Base-by-base conservation (phyloP, 2,329 filamentous ascomycete genomes). In the Colletotrichum limetticola region DNA sequence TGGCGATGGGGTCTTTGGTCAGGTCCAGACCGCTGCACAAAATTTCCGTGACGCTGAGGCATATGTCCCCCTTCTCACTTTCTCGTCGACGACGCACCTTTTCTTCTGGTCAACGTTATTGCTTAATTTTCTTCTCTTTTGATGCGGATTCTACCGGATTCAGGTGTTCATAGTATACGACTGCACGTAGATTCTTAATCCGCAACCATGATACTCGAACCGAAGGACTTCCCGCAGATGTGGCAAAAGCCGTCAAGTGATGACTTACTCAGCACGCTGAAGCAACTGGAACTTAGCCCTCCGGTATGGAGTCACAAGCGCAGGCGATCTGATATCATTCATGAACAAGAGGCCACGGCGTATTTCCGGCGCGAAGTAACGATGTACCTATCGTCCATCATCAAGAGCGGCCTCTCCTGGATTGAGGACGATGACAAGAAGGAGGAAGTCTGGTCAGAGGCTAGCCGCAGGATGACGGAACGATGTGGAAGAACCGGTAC, bases 391-490 rank as follows among this genome's bases (percentile, higher is more conserved):
- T 91, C 91, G 9, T 88, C 86, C 56, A 91, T 96, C 76, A 89
- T 95, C 77, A 89, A 89, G 77, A 94, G 88, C 77, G 85, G 86
- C 5, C 85, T 97, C 49, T 79, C 82, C 19, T 97, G 94, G 94
- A 89, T 96, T 69, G 81, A 87, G 8, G 86, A 90, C 71, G 92
- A 94, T 28, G 89, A 90, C 3, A 85, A 89, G 75, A 90, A 88
- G 78, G 94, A 96, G 79, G 78, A 82, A 6, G 83, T 97, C 16
- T 97, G 95, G 94, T 91, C 93, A 58, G 86, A 92, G 76, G 95
- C 96, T 1, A 95, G 95, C 76, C 89, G 89, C 72, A 89, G 96
- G 60, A 88, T 98, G 74, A 92, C 94, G 56, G 95, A 98, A 82
- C 89, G 96, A 19, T 97, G 95, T 74, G 97, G 97, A 1, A 89